phyloP scores from a whole-genome alignment of 345 rosid genomes.

The Sonneratia caseolaris region DNA sequence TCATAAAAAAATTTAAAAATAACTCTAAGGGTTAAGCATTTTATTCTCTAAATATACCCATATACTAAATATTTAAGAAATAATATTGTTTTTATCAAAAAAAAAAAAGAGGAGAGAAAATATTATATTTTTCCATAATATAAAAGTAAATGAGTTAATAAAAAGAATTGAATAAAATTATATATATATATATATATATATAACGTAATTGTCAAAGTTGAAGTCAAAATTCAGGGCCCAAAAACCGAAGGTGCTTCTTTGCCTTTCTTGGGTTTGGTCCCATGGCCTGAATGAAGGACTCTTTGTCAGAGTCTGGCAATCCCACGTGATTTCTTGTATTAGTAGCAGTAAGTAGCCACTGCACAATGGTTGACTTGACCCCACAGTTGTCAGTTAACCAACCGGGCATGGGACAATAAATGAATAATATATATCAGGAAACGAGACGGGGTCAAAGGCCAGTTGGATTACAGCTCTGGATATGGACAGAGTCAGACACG shows the following conservation, averaged over 20 bases:
- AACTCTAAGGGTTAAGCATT: no score
- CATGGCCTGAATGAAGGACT: not conserved
- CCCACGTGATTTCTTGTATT: not conserved
- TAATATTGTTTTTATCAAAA: no score
- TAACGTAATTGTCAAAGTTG: no score
- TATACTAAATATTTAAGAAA: no score
- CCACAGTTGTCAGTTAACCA: not conserved
- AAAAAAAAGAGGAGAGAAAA: no score
- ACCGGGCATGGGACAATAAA: not conserved
- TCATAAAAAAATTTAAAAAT: no score
- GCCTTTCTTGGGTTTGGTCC: not conserved
- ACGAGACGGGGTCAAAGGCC: not conserved
- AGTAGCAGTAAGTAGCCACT: not conserved
- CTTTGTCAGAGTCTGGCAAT: not conserved
- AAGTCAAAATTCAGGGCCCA: not conserved
- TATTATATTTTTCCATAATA: no score
- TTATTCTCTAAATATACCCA: no score
- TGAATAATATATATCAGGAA: not conserved
- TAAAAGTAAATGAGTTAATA: no score
- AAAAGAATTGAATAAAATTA: no score
- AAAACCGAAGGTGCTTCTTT: not conserved
- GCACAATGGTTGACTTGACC: not conserved
- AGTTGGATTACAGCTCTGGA: not conserved
- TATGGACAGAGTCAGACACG: not conserved
- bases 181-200: no score